These are phyloP conservation scores for Capsella rubella DNA, from an alignment of 441 rosid genomes.

Conservation along the genomic window DNA sequence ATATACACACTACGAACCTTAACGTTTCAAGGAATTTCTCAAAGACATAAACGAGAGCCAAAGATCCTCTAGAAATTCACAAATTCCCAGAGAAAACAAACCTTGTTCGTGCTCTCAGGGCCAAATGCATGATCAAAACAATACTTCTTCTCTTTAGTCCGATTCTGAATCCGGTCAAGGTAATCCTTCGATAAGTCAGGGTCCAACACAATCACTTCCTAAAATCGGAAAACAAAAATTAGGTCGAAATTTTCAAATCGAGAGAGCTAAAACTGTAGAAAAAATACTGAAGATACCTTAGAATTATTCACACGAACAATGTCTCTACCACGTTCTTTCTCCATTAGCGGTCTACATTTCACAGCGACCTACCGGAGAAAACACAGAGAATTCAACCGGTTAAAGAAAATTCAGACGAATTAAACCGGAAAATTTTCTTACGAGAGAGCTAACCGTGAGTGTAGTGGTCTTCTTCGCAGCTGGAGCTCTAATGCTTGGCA, in stretches of 20 bases:
- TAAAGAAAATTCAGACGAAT: conserved; percentile 9
- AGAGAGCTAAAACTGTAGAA: neutral
- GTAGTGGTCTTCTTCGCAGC: conserved; percentile 74
- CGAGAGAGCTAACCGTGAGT: conserved; percentile 59
- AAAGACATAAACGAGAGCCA: neutral
- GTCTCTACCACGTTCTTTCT: conserved; percentile 71
- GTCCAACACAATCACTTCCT: conserved; percentile 87
- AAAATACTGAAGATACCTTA: conserved; percentile 50
- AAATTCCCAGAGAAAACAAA: conserved; percentile 34
- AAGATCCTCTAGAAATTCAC: conserved; percentile 5
- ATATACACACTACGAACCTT: conserved; percentile 23
- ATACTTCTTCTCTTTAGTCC: conserved; percentile 82
- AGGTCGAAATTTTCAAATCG: conserved; percentile 22
- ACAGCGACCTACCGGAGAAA: conserved; percentile 72
- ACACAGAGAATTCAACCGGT: neutral
- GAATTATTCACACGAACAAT: conserved; percentile 72
- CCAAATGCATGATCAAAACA: conserved; percentile 83
- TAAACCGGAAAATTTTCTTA: neutral
- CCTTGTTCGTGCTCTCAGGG: conserved; percentile 76
- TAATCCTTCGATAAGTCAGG: conserved; percentile 88
- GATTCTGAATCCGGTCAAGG: conserved; percentile 78
- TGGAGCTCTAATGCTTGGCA: conserved; percentile 88
- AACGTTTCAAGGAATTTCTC: neutral
- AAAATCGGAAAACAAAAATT: conserved; percentile 10
- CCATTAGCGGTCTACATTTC: conserved; percentile 76